Evolutionary conservation across 2,329 filamentous ascomycete genomes (phyloP).

Genomic region (Botrytis galanthina): DNA sequence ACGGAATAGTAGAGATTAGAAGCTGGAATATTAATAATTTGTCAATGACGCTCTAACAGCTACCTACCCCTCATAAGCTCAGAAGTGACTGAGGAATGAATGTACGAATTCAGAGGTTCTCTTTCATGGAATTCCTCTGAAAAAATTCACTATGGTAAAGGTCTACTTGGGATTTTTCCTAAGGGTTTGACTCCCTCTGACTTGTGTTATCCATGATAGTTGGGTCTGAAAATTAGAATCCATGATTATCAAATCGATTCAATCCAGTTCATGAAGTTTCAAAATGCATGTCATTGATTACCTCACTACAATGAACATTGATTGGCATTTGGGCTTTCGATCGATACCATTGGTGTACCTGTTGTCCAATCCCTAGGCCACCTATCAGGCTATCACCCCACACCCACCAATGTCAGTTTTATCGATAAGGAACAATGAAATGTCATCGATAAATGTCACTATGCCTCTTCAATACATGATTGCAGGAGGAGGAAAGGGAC

Average conservation of each 20-base stretch:
- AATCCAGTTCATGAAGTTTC: background rate
- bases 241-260: background rate
- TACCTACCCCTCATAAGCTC: conserved; percentile 1
- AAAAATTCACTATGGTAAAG: background rate
- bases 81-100: background rate
- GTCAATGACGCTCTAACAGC: background rate
- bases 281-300: background rate
- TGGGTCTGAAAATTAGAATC: background rate
- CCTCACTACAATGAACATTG: background rate
- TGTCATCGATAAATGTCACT: background rate
- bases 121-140: background rate
- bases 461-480: background rate
- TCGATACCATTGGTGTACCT: background rate
- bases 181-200: background rate
- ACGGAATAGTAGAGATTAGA: background rate
- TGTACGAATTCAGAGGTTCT: background rate
- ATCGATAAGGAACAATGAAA: background rate
- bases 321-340: background rate
- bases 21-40: background rate
- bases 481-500: background rate
- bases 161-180: background rate
- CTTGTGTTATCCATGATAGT: background rate
- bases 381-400: background rate
- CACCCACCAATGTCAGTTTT: background rate
- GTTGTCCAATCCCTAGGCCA: background rate